Evolutionary conservation across 2,329 filamentous ascomycete genomes (phyloP), one percentile per base, ranked within the genome.

Genomic region (Ophiosphaerella narmari): DNA sequence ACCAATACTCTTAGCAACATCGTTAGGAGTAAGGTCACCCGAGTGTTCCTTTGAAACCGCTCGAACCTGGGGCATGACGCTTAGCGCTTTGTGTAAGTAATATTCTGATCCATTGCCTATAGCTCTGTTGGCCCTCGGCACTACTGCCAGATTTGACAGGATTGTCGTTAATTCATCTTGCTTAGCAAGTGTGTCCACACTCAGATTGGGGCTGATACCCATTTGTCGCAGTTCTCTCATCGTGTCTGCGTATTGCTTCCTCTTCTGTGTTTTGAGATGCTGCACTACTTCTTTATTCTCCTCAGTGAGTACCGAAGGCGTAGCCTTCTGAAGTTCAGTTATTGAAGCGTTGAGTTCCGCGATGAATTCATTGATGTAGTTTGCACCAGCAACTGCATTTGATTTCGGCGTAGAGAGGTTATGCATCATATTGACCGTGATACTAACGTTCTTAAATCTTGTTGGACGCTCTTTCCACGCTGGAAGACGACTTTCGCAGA

Each of bases 191-290:
- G 87, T 80, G 66, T 89, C 85, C 12, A 85, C 86, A 57, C 88
- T 86, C 13, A 96, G 79, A 67, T 96, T 97, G 44, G 87, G 86
- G 62, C 87, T 88, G 62, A 99, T 84, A 4, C 94, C 94, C 93
- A 99, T 97, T 49, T 87, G 84, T 32, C 91, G 86, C 24, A 97
- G 77, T 18, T 86, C 84, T 65, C 90, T 92, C 56, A 99, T 77
- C 0, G 89, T 92, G 61, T 97, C 93, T 1, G 91, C 89, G 63
- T 96, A 94, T 12, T 97, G 82, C 62, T 91, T 92, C 37, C 91
- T 86, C 75, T 99, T 99, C 63, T 90, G 84, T 2, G 85, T 86
- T 78, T 97, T 97, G 60, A 97, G 84, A 70, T 97, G 90, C 72
- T 95, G 92, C 53, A 97, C 85, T 13, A 82, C 73, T 9, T 86